phyloP scores from a whole-genome alignment of 768 basidiomycete genomes.

The Amanita pallidorosea region DNA sequence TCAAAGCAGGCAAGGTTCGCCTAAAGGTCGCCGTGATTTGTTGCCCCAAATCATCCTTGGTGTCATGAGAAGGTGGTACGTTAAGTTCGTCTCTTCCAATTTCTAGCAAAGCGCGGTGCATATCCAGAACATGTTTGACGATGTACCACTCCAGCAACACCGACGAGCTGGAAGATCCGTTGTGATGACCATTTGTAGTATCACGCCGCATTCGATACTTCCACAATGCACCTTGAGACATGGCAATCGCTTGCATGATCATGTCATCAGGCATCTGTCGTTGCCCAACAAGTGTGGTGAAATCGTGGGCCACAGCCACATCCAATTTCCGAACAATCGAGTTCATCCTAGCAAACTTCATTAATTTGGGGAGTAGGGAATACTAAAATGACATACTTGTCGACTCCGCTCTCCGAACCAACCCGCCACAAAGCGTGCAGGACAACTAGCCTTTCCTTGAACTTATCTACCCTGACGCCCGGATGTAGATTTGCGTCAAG shows the following conservation, averaged over 20 bases:
- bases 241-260: conserved; percentile 62
- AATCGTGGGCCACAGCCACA: conserved; percentile 39
- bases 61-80: conserved; percentile 44
- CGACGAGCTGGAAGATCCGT: conserved; percentile 21
- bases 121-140: conserved; percentile 53
- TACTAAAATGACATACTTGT: conserved; percentile 38
- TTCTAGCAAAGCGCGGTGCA: conserved; percentile 54
- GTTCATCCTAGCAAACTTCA: conserved; percentile 30
- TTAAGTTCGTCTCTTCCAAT: conserved; percentile 55
- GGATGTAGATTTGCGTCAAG: conserved; percentile 29
- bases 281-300: conserved; percentile 50
- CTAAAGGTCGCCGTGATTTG: conserved; percentile 81
- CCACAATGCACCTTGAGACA: conserved; percentile 78
- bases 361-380: background rate
- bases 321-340: conserved; percentile 35
- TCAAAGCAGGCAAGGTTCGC: conserved; percentile 75
- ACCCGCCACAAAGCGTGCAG: conserved; percentile 69
- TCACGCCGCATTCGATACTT: conserved; percentile 69
- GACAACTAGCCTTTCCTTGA: conserved; percentile 67
- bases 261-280: conserved; percentile 66
- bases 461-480: conserved; percentile 44
- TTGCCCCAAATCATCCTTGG: conserved; percentile 55
- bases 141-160: conserved; percentile 52
- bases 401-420: conserved; percentile 37
- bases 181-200: conserved; percentile 14